phyloP scores from a whole-genome alignment of 2,329 filamentous ascomycete genomes.

The Neoscytalidium dimidiatum region DNA sequence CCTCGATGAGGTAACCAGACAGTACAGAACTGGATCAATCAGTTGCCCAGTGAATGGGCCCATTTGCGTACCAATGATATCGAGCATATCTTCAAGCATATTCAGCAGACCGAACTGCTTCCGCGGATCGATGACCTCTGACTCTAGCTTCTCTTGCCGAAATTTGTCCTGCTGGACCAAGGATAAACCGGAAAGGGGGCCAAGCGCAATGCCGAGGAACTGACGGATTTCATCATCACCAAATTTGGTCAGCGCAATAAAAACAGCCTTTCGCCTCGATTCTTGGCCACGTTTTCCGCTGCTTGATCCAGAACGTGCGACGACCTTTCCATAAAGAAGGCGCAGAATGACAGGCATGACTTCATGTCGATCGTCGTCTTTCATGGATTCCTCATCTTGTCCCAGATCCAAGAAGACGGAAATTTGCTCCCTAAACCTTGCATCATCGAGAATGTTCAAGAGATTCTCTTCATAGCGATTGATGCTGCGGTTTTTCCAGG shows the following conservation, averaged over 20 bases:
- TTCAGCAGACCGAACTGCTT: conserved; percentile 91
- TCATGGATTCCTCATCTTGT: conserved; percentile 64
- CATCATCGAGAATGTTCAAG: conserved; percentile 84
- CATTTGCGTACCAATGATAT: conserved; percentile 76
- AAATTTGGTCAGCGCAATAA: conserved; percentile 79
- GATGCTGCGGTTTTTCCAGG: conserved; percentile 82
- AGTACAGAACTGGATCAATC: conserved; percentile 78
- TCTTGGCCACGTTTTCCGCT: conserved; percentile 81
- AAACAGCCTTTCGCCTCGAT: conserved; percentile 69
- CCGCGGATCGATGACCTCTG: conserved; percentile 65
- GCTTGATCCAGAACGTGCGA: conserved; percentile 75
- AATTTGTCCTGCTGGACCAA: conserved; percentile 56
- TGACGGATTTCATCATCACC: conserved; percentile 71
- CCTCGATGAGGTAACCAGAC: conserved; percentile 68
- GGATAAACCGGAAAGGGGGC: conserved; percentile 63
- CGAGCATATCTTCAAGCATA: conserved; percentile 85
- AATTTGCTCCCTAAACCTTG: conserved; percentile 91
- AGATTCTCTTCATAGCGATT: conserved; percentile 82
- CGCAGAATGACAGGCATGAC: conserved; percentile 86
- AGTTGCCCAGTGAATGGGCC: conserved; percentile 67
- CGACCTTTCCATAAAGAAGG: conserved; percentile 84
- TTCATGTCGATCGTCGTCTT: conserved; percentile 68
- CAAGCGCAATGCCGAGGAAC: conserved; percentile 82
- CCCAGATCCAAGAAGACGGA: conserved; percentile 81
- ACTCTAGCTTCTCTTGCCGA: conserved; percentile 56